Conservation (phyloP, 164 flowering plant genomes). For the Magnolia sinica region DNA sequence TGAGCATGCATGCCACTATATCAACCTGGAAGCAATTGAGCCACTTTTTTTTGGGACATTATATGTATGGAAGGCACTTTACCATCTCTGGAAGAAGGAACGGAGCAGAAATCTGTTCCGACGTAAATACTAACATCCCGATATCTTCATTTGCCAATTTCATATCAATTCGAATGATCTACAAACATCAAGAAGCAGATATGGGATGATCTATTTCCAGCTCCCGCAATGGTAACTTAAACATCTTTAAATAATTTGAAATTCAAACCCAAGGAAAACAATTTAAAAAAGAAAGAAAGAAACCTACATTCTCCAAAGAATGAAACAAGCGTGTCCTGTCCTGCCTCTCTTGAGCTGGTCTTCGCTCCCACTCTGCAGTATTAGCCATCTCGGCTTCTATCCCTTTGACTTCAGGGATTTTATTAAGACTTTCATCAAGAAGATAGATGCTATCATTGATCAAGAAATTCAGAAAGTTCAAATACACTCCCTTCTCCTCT, state of each 20-base stretch:
- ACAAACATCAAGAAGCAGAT: not conserved
- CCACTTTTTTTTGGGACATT: not conserved
- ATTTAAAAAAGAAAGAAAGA: conserved; percentile 1
- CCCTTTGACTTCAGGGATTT: conserved; percentile 89
- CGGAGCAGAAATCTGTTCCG: conserved; percentile 90
- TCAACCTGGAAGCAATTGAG: not conserved
- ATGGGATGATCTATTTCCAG: not conserved
- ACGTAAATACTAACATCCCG: conserved; percentile 86
- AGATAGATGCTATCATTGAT: conserved; percentile 96
- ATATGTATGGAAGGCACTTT: conserved; percentile 2
- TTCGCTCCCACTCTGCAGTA: conserved; percentile 81
- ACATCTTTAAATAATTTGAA: not conserved
- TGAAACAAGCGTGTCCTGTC: conserved; percentile 90
- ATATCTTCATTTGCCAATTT: conserved; percentile 98
- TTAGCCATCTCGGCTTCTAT: conserved; percentile 96
- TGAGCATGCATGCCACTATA: not conserved
- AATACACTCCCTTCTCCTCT: conserved; percentile 96
- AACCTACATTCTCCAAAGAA: conserved; percentile 87
- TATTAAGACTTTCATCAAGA: conserved; percentile 97
- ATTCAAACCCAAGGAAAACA: not conserved
- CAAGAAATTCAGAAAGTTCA: conserved; percentile 92
- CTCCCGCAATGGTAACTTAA: not conserved
- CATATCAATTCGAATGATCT: conserved; percentile 94
- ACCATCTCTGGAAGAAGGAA: conserved; percentile 99
- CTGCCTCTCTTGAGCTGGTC: conserved; percentile 96